Conservation (phyloP, 495 filamentous ascomycete genomes). For the Cudoniella acicularis region DNA sequence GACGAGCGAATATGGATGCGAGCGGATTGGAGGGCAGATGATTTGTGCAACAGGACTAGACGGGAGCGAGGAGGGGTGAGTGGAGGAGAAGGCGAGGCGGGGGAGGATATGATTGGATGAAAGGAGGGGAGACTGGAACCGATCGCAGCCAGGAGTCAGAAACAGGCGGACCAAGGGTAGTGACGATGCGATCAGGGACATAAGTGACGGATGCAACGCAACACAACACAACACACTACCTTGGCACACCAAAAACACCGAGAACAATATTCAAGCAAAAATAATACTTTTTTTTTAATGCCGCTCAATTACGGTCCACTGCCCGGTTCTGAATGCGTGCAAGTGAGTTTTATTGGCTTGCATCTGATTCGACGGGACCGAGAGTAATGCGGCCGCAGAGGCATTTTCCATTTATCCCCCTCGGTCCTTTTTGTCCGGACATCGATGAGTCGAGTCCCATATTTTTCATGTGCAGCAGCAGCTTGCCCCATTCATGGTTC, state of each 20-base stretch:
- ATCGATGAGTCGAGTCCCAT: not conserved
- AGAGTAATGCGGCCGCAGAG: not conserved
- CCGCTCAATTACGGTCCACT: too few relatives aligned
- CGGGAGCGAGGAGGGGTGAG: not conserved
- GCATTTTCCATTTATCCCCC: constrained; percentile 12
- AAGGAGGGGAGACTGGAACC: not conserved
- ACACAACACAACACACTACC: too few relatives aligned
- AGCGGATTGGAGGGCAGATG: not conserved
- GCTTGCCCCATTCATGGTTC: too few relatives aligned
- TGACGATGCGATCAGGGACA: too few relatives aligned
- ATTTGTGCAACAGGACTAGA: not conserved
- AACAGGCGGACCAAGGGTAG: not conserved
- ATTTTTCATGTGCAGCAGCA: not conserved
- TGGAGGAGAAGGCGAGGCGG: not conserved
- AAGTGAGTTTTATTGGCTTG: too few relatives aligned
- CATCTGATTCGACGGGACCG: too few relatives aligned
- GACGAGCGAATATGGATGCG: not conserved
- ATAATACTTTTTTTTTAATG: too few relatives aligned
- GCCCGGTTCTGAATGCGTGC: too few relatives aligned
- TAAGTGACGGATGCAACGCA: not conserved
- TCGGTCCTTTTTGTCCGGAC: constrained; percentile 15
- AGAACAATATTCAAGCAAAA: too few relatives aligned
- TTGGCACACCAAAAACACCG: too few relatives aligned
- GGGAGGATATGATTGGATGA: not conserved
- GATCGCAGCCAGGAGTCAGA: not conserved